Base-by-base conservation (phyloP, 2,329 filamentous ascomycete species). In the Eutypa lata region DNA sequence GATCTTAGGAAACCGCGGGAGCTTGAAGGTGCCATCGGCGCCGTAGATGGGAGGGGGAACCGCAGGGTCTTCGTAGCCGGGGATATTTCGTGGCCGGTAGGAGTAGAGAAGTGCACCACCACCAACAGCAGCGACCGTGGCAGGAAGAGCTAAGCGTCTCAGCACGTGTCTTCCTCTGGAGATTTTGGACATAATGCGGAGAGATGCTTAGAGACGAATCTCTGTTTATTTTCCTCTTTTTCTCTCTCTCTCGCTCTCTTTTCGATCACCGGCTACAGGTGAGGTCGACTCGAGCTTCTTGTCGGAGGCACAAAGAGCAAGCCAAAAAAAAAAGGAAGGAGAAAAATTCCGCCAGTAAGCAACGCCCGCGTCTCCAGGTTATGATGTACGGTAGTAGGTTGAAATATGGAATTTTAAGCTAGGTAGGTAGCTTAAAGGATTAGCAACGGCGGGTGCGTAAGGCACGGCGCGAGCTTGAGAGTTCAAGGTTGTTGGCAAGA, bases 41-140 rank as follows among this genome's bases (percentile, higher is more conserved):
- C 83, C 84, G 65, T 84, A 88, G 53, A 84, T 84, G 2, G 87
- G 87, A 18, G 87, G 87, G 35, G 87, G 86, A 1, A 90, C 88
- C 3, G 80, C 83, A 3, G 87, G 81, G 13, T 82, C 81, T 58
- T 88, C 85, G 58, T 79, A 80, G 49, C 88, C 88, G 46, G 87
- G 87, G 55, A 91, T 87, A 67, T 88, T 84, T 63, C 86, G 81
- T 13, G 88, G 88, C 37, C 87, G 83, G 71, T 89, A 88, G 58
- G 73, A 71, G 65, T 78, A 81, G 59, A 81, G 65, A 35, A 77
- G 65, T 51, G 75, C 74, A 55, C 75, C 73, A 61, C 66, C 67
- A 26, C 76, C 74, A 22, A 71, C 71, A 43, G 71, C 68, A 45
- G 71, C 71, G 47, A 73, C 61, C 21, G 73, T 72, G 44, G 73